A percentile compares a stretch with the other conserved stretches of the same genome.
These are phyloP conservation scores for Rubroboletus pulcherrimus DNA, from an alignment of 768 basidiomycete species.

Conservation along the genomic window DNA sequence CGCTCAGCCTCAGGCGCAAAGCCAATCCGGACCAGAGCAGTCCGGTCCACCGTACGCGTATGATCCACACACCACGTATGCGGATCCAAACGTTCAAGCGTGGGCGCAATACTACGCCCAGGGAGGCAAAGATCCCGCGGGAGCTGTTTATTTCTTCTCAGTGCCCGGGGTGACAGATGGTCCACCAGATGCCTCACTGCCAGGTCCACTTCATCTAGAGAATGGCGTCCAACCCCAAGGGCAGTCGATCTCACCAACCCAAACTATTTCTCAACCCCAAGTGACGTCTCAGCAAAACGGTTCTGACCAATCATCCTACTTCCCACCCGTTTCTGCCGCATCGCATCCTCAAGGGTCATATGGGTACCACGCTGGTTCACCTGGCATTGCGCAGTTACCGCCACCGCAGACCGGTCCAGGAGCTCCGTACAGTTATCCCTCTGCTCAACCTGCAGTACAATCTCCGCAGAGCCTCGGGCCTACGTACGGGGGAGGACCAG, in stretches of 20 bases:
- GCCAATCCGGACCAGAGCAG: constrained; percentile 18
- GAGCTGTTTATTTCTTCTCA: constrained; percentile 76
- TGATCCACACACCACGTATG: constrained; percentile 64
- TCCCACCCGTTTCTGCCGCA: neutral
- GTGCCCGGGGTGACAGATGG: constrained; percentile 69
- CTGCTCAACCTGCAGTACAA: constrained; percentile 15
- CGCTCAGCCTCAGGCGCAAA: constrained; percentile 11
- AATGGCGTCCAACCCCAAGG: constrained; percentile 11
- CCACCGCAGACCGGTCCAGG: constrained; percentile 3
- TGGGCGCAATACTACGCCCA: constrained; percentile 86
- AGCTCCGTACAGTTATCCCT: constrained; percentile 16
- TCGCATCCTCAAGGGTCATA: constrained; percentile 21
- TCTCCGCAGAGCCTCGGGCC: constrained; percentile 12
- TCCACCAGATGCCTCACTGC: constrained; percentile 12
- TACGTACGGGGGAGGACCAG: constrained; percentile 19
- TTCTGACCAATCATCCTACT: constrained; percentile 14
- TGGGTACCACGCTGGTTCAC: constrained; percentile 17
- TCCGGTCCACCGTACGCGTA: constrained; percentile 50
- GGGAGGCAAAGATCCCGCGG: constrained; percentile 70
- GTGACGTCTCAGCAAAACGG: constrained; percentile 10
- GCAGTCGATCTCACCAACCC: constrained; percentile 15
- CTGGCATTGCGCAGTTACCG: neutral
- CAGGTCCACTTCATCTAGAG: constrained; percentile 5
- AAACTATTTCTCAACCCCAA: constrained; percentile 19
- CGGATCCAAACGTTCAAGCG: constrained; percentile 78